Base-by-base conservation (phyloP, 208 protist species). In the Crithidia brevicula region DNA sequence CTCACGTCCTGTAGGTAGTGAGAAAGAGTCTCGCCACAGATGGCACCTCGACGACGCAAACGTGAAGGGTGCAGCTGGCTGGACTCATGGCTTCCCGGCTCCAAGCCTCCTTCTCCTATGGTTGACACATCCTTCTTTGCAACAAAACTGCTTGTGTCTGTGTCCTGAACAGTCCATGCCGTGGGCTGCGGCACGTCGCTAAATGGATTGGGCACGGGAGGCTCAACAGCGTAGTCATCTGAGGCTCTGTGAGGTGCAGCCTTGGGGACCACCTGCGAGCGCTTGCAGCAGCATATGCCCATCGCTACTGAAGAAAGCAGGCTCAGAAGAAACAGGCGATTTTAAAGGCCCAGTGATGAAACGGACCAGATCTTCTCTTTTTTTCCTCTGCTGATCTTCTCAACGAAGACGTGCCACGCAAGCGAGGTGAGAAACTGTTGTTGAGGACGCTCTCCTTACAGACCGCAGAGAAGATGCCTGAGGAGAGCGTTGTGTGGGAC, bases 41-140 rank as follows among this genome's bases (percentile, higher is more conserved):
- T 28, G 28, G 40, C 45, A 9, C 46, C 56, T 20, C 65, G 65
- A n/a, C 54, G 65, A 36, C 54, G 43, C 38, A 31, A 18, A 10
- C 50, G 38, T 1, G 16, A 42, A 7, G 6, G 4, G 34, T 15
- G 18, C 34, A 18, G 6, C 6, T 8, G 36, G 15, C 0, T 13
- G 8, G 1, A 40, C 36, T 7, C 36, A 16, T 7, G 10, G 10
- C 10, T 40, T 40, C 10, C 15, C 36, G 15, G 36, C 15, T 7
- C 36, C 1, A 16, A n/a, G n/a, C 36, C 36, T 2, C 36, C 36
- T 40, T 40, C 36, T 40, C 36, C 36, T n/a, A n/a, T n/a, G n/a
- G n/a, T n/a, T n/a, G n/a, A n/a, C n/a, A n/a, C n/a, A n/a, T n/a
- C n/a, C n/a, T n/a, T n/a, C n/a, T n/a, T n/a, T 40, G 36, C 36